Evolutionary conservation across 2,329 filamentous ascomycete species (phyloP).

Genomic region (Tolypocladium album): DNA sequence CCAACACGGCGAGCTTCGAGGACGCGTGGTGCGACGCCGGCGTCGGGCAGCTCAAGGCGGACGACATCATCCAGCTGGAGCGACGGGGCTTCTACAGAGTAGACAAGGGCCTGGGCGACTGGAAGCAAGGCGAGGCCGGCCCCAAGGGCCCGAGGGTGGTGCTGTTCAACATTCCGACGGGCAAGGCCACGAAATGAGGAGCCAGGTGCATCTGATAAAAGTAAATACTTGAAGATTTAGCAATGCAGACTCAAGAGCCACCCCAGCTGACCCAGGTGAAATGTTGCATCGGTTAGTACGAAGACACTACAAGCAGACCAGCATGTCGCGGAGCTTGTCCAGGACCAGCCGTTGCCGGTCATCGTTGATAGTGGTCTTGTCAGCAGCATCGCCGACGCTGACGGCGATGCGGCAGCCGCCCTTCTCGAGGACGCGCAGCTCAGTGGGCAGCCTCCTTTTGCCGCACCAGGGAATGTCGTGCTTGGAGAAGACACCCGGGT

Average conservation of each 20-base stretch:
- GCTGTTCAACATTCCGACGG: conserved; percentile 47
- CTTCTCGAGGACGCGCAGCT: conserved; percentile 38
- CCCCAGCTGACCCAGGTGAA: background rate
- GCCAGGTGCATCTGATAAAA: background rate
- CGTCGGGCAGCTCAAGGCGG: conserved; percentile 65
- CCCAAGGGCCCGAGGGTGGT: conserved; percentile 38
- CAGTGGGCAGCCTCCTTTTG: conserved; percentile 43
- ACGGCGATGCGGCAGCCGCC: conserved; percentile 51
- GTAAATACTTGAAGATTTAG: background rate
- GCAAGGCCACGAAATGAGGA: conserved; percentile 17
- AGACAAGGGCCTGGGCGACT: conserved; percentile 50
- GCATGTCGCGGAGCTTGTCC: conserved; percentile 14
- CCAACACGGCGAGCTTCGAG: conserved; percentile 62
- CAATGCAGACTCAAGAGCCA: background rate
- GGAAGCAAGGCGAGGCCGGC: conserved; percentile 38
- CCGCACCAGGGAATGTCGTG: conserved; percentile 50
- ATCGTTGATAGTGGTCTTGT: conserved; percentile 43
- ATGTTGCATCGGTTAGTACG: background rate
- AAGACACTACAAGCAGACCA: background rate
- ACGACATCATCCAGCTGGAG: conserved; percentile 93
- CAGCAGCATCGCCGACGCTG: conserved; percentile 48
- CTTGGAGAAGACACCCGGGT: conserved; percentile 38
- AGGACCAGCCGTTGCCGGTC: conserved; percentile 18
- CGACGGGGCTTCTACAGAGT: conserved; percentile 86
- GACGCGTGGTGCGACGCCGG: conserved; percentile 73